Evolutionary conservation across 2,329 filamentous ascomycete genomes (phyloP), one percentile per base, ranked within the genome.

Genomic region (Colletotrichum sp.): DNA sequence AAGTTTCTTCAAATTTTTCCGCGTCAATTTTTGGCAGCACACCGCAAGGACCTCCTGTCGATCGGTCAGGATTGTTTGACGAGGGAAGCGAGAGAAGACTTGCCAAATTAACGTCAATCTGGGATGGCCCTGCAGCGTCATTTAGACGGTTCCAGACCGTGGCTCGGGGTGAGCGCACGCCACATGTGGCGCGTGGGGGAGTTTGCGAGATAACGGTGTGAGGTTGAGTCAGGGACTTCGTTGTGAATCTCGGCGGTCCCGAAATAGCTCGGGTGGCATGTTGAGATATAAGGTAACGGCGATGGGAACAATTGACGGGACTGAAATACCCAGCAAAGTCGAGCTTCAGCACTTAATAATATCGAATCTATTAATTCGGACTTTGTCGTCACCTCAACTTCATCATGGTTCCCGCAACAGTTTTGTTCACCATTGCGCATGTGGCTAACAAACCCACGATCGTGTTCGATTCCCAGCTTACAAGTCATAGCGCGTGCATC

Each of bases 361-460:
- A 43, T 43, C 9, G 18, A 43, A 12, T n/a, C 38, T 43, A 6
- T 43, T n/a, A 43, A 6, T 43, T 1, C 18, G 0, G 18, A 43
- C 38, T 43, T 43, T n/a, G 0, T 43, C 38, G 9, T 43, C 38
- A n/a, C 38, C 9, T 6, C 3, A n/a, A 43, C 18, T 4, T 43
- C 18, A n/a, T n/a, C 38, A 43, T 43, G 38, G 38, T 43, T 43
- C n/a, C 38, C 38, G 0, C 38, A n/a, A 0, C 38, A 43, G 38
- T 43, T 0, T 4, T 43, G 0, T 0, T 43, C 18, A 43, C 38
- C 5, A 43, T 43, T 12, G 38, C 38, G 38, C n/a, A n/a, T 12
- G 38, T 43, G 1, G 18, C 38, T 0, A 43, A 10, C 38, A 0
- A 10, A 12, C 8, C 16, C 28, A 28, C 26, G 26, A 28, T 28